Conservation (phyloP, 345 rosid species). For the Brassica rapa region DNA sequence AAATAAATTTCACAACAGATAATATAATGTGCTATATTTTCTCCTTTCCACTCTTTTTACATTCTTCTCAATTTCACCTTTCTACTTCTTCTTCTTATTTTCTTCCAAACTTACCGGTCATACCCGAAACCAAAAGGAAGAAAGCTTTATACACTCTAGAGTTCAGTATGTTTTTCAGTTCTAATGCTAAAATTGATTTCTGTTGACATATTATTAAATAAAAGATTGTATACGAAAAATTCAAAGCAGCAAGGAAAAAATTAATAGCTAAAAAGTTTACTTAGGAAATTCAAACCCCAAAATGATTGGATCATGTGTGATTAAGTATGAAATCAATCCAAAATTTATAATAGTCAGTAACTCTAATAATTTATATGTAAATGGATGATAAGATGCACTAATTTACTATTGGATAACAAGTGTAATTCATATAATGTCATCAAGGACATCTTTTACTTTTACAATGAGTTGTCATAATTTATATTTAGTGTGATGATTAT, state of each 20-base stretch:
- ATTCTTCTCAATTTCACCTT: too few relatives aligned
- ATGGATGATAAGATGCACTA: background rate
- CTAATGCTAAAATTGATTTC: background rate
- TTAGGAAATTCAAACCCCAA: conserved; percentile 17
- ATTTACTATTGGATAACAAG: background rate
- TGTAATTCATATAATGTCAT: too few relatives aligned
- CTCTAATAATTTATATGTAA: conserved; percentile 27
- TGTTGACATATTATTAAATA: background rate
- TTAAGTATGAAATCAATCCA: background rate
- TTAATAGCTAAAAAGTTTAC: background rate
- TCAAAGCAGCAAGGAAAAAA: background rate
- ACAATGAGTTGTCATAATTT: background rate
- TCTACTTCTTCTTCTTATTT: too few relatives aligned
- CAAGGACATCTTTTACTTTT: background rate
- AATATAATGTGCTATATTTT: too few relatives aligned
- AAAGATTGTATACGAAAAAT: background rate
- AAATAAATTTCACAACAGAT: too few relatives aligned
- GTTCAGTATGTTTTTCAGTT: background rate
- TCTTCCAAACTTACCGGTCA: too few relatives aligned
- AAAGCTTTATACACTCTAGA: background rate
- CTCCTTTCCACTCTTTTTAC: too few relatives aligned
- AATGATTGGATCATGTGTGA: conserved; percentile 35
- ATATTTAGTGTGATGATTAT: background rate
- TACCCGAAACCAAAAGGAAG: background rate
- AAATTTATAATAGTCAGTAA: background rate